Evolutionary conservation across 306 rosid genomes (phyloP).

Genomic region (Quercus agrifolia): DNA sequence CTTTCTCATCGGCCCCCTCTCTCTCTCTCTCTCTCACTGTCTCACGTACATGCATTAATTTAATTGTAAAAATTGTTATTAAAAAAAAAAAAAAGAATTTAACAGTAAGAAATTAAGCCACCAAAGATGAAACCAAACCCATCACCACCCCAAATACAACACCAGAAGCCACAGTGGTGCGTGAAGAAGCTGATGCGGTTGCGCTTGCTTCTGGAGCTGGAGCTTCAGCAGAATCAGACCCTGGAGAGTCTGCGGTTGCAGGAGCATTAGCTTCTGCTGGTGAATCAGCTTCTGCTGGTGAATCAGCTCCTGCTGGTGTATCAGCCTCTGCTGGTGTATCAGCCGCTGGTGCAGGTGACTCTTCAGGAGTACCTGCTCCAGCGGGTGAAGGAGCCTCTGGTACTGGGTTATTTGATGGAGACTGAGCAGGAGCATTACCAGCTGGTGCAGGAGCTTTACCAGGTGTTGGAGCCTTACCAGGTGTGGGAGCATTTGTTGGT

Average conservation of each 20-base stretch:
- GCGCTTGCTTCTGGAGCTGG: too few relatives aligned
- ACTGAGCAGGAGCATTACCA: slow-evolving; percentile 19
- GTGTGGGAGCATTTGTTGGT: too few relatives aligned
- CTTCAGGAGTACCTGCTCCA: background rate
- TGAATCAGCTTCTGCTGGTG: background rate
- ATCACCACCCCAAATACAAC: slow-evolving; percentile 13
- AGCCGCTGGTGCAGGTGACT: slow-evolving; percentile 3
- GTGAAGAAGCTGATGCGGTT: too few relatives aligned
- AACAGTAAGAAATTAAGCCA: slow-evolving; percentile 11
- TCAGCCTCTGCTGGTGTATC: background rate
- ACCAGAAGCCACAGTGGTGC: too few relatives aligned
- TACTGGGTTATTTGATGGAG: slow-evolving; percentile 5
- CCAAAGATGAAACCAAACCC: slow-evolving; percentile 32
- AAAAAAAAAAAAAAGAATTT: background rate
- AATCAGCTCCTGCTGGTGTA: background rate
- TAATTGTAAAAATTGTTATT: too few relatives aligned
- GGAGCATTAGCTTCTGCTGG: background rate
- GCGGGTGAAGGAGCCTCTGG: slow-evolving; percentile 16
- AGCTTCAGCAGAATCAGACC: too few relatives aligned
- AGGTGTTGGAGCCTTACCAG: background rate
- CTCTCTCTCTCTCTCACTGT: too few relatives aligned
- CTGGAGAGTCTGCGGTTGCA: too few relatives aligned
- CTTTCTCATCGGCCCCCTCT: too few relatives aligned
- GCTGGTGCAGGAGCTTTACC: background rate
- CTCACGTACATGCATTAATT: too few relatives aligned